Evolutionary conservation across 768 basidiomycete genomes (phyloP).

Genomic region (Nidularia pulvinata): DNA sequence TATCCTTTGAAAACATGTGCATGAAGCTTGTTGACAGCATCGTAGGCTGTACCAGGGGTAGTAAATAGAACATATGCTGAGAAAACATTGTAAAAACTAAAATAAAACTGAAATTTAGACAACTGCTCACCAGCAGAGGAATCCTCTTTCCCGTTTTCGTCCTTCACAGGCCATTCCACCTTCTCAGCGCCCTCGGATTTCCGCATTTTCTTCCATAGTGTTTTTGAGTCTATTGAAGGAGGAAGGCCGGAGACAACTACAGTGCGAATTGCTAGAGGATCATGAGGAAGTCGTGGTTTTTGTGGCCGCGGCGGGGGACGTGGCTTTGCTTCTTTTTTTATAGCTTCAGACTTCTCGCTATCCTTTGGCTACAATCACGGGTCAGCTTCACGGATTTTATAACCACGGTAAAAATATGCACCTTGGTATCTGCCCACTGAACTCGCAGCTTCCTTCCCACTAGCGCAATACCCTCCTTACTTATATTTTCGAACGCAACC

Average conservation of each 20-base stretch:
- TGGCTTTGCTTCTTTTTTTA: constrained; percentile 39
- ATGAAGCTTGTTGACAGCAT: constrained; percentile 80
- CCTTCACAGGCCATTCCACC: constrained; percentile 66
- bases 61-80: constrained; percentile 78
- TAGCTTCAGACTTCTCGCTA: constrained; percentile 16
- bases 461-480: constrained; percentile 62
- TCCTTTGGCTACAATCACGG: constrained; percentile 13
- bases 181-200: constrained; percentile 80
- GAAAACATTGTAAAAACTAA: neutral
- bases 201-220: constrained; percentile 84
- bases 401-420: constrained; percentile 20
- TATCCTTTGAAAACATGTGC: constrained; percentile 92
- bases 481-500: constrained; percentile 62
- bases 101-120: neutral
- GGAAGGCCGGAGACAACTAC: constrained; percentile 79
- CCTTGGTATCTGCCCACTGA: constrained; percentile 83
- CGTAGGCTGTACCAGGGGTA: constrained; percentile 63
- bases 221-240: constrained; percentile 56
- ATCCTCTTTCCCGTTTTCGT: constrained; percentile 44
- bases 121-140: constrained; percentile 42
- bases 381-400: neutral
- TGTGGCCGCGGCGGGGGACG: constrained; percentile 29
- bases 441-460: constrained; percentile 72
- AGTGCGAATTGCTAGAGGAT: constrained; percentile 86
- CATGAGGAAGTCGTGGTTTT: constrained; percentile 38